Evolutionary conservation across 1,284 basidiomycete species (phyloP), one percentile per base, ranked within the genome.

Genomic region (Ustilago nuda): DNA sequence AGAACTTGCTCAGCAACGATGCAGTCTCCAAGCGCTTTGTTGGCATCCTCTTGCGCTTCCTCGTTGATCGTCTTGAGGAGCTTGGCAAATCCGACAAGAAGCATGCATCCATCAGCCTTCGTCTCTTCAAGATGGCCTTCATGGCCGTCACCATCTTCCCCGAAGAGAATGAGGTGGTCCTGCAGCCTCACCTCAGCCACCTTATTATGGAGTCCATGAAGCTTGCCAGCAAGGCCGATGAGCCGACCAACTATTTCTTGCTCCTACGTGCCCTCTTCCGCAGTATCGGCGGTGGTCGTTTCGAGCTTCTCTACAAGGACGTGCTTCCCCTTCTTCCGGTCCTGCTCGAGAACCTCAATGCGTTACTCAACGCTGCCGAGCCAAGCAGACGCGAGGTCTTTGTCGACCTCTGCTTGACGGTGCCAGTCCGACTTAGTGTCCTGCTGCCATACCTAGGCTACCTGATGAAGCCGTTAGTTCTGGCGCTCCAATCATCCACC

Each of bases 121-220:
- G 94, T 58, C 88, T 98, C 67, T 99, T 95, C 91, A 99, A 98
- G 88, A 93, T 98, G 90, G 92, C 94, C 8, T 99, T 99, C 87
- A 90, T 91, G 77, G 94, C 96, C 3, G 94, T 99, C 72, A 92
- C 92, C 41, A 87, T 91, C 66, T 92, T 91, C 86, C 92, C 95
- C 37, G 87, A 88, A 35, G 87, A 90, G 41, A 99, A 98, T 87
- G 97, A 99, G 87, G 90, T 92, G 17, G 94, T 98, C 63, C 88
- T 99, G 9, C 94, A 95, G 19, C 92, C 93, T 0, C 94, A 99
- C 87, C 89, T 99, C 43, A 92, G 93, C 51, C 95, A 95, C 84
- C 88, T 99, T 58, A 93, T 99, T 82, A 98, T 98, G 93, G 93
- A 95, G 81, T 98, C 94, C 72, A 97, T 99, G 86, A 93, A 94